Base-by-base conservation (phyloP, 495 filamentous ascomycete species). In the Hypoxylon subgilvum region DNA sequence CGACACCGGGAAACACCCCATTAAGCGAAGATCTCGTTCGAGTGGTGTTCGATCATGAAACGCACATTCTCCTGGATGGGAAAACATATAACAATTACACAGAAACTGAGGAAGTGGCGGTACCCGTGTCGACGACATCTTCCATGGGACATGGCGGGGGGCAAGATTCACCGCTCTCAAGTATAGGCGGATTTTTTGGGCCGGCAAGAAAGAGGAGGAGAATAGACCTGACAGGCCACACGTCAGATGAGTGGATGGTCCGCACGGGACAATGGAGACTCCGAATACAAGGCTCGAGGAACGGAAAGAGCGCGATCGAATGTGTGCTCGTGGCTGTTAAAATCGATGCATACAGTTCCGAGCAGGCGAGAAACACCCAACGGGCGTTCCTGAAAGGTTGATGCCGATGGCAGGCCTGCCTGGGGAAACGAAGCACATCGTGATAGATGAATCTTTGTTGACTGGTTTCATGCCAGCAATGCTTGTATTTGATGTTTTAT, bases 231-330 rank as follows among this genome's bases (percentile, higher is more conserved):
- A 65, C 63, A 28, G 65, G 63, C 10, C 64, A 67, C 13, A 59
- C 65, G 13, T 59, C 65, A 31, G 73, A 76, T 6, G 81, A 84
- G 34, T 96, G 89, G 90, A 75, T 92, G 21, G 79, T 97, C 9
- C 83, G 79, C 39, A 87, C 76, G 13, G 91, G 88, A 1, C 92
- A 93, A 73, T 97, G 91, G 90, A 74, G 91, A 44, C 57, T 96
- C 48, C 76, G 84, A 13, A 85, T 96, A 17, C 86, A 88, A 60
- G 74, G 70, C 10, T 69, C 56, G 25, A 77, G 71, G 57, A 70
- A 75, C 57, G 72, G 72, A 59, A 77, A 82, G 71, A 61, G 77
- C 66, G 84, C 83, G 50, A 79, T 92, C 7, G 79, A 83, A 67
- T 83, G 80, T 49, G 79, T 92, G 40, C 72, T 97, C 23, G 77